These are phyloP conservation scores for Plenodomus lindquistii DNA, from an alignment of 2,329 filamentous ascomycete species.

Conservation along the genomic window DNA sequence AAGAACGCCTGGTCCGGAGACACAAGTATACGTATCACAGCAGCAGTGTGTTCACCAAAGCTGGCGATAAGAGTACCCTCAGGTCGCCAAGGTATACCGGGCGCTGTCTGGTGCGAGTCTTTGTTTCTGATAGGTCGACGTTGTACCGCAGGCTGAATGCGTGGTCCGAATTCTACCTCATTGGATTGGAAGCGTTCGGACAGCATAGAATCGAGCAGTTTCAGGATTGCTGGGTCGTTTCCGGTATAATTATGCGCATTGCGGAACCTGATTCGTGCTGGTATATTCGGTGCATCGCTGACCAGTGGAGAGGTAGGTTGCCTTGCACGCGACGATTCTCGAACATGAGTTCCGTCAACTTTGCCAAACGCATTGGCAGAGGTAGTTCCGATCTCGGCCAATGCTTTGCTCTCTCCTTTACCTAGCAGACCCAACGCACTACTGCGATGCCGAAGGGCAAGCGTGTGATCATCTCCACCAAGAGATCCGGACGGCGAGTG, in stretches of 20 bases:
- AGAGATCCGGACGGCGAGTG: constrained; percentile 39
- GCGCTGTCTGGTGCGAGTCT: constrained; percentile 52
- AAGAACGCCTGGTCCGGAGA: constrained; percentile 95
- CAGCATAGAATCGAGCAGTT: constrained; percentile 82
- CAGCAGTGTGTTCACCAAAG: constrained; percentile 82
- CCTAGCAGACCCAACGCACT: constrained; percentile 65
- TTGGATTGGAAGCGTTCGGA: constrained; percentile 65
- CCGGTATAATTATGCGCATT: constrained; percentile 84
- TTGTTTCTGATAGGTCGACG: constrained; percentile 58
- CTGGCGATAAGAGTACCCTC: constrained; percentile 82
- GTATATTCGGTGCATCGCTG: constrained; percentile 33
- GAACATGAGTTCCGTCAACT: constrained; percentile 56
- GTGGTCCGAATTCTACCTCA: constrained; percentile 72
- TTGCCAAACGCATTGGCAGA: constrained; percentile 67
- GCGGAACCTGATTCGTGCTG: constrained; percentile 54
- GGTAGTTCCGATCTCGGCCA: constrained; percentile 67
- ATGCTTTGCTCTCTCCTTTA: constrained; percentile 62
- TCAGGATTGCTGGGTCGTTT: constrained; percentile 66
- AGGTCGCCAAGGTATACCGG: constrained; percentile 75
- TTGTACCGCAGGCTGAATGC: constrained; percentile 69
- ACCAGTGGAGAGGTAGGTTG: constrained; percentile 35
- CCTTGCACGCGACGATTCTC: constrained; percentile 36
- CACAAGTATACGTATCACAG: constrained; percentile 78
- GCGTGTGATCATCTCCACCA: constrained; percentile 37
- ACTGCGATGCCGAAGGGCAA: constrained; percentile 51